Evolutionary conservation across 805 yeast species (phyloP), one percentile per base, ranked within the genome.

Genomic region (Candida wancherniae): DNA sequence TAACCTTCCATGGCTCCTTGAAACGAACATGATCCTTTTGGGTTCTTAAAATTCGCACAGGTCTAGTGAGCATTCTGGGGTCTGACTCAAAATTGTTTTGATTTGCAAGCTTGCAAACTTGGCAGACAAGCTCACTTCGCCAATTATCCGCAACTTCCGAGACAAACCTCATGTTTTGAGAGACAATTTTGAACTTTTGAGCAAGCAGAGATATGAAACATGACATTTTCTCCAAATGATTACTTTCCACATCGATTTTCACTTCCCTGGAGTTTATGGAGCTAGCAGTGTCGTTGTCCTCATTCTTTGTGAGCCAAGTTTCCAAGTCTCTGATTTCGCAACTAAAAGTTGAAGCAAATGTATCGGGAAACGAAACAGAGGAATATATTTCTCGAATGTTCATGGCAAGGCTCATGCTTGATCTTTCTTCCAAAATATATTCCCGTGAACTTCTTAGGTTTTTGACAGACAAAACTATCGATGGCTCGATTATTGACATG

Each of bases 1-100:
- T 64, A 13, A 88, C 71, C 46, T 85, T 83, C 98, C 98, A 92
- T 47, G 94, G 77, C 44, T 86, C 84, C 38, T 77, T 75, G 15
- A 80, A 74, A 41, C 98, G 65, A 2, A 86, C 76, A 57, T 88
- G 97, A 15, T 77, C 72, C 12, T 69, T 67, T 2, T 80, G 71
- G 3, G 87, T 71, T 31, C 95, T 67, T 28, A 85, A 72, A 18
- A 86, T 75, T 45, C 83, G 79, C 0, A 96, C 81, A 0, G 97
- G 96, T 30, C 86, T 80, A 1, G 97, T 88, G 31, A 90, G 70
- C 12, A 87, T 95, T 5, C 84, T 77, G 0, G 97, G 94, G 47
- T 92, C 97, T 40, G 84, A 84, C 29, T 77, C 77, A 24, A 87
- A 72, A 18, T 70, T 69, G 29, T 53, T 50, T 1, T 51, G 48